Evolutionary conservation across 148 eudicot species (phyloP).

Genomic region (Nepenthes gracilis): DNA sequence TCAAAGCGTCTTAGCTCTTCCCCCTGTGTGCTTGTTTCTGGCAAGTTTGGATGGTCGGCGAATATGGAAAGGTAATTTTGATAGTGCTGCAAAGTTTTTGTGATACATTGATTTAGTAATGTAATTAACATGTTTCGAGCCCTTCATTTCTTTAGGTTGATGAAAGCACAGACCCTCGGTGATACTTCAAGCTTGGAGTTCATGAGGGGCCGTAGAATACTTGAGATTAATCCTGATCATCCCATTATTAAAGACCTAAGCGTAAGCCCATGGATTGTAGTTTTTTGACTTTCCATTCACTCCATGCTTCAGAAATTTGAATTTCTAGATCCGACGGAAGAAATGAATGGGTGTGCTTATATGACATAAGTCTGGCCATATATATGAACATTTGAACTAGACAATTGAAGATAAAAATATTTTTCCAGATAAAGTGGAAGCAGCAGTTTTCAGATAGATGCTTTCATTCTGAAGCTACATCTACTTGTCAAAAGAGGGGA

Average conservation of each 20-base stretch:
- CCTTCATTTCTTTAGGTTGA: constrained; percentile 40
- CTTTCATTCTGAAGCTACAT: no score
- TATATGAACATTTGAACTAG: no score
- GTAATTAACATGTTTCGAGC: not conserved
- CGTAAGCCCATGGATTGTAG: constrained; percentile 24
- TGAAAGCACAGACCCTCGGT: constrained; percentile 96
- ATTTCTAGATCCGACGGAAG: not conserved
- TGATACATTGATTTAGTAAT: not conserved
- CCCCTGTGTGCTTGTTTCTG: constrained; percentile 96
- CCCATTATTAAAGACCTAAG: constrained; percentile 86
- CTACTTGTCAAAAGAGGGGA: no score
- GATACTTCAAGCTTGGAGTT: constrained; percentile 90
- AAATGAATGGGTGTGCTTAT: no score
- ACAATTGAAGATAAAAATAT: no score
- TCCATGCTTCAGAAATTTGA: not conserved
- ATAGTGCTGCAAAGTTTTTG: not conserved
- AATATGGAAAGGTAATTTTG: constrained; percentile 82
- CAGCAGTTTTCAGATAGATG: no score
- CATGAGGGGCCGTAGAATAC: constrained; percentile 94
- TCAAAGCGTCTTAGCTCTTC: constrained; percentile 91
- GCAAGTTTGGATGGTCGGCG: constrained; percentile 99
- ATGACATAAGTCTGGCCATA: no score
- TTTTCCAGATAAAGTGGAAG: no score
- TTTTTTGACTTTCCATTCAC: not conserved
- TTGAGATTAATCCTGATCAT: constrained; percentile 94